Base-by-base conservation (phyloP, 495 filamentous ascomycete species). In the Hypoxylon trugodes region DNA sequence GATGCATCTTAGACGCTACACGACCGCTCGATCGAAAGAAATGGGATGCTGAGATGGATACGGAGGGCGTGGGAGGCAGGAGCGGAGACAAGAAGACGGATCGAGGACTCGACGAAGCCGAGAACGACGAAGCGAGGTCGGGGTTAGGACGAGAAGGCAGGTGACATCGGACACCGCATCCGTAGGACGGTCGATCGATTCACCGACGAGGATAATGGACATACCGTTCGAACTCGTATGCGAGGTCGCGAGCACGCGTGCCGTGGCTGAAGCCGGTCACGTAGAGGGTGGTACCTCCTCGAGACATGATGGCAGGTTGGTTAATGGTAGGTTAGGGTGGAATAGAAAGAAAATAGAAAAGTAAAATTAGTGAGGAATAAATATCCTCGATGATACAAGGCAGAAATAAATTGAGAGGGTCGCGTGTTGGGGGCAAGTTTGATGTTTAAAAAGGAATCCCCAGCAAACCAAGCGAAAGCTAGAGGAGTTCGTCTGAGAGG, bases 211-310 rank as follows among this genome's bases (percentile, higher is more conserved):
- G 59, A 71, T 79, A 68, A 69, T 63, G 37, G 80, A 93, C 90
- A 84, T 96, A 98, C 96, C 94, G 91, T 73, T 73, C 70, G 70
- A 72, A 72, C 68, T 99, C 95, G 90, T 97, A 98, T 82, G 95
- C 95, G 78, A 99, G 92, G 81, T 99, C 95, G 86, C 96, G 92
- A 75, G 95, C 95, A 82, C 95, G 93, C 76, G 95, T 99, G 73
- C 95, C 96, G 77, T 96, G 94, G 82, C 94, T 95, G 79, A 99
- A 99, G 83, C 95, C 95, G 71, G 82, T 83, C 68, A 97, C 95
- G 83, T 98, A 98, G 54, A 98, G 92, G 25, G 95, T 98, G 36
- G 93, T 96, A 51, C 89, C 87, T 71, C 90, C 87, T 66, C 93
- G 91, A 85, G 93, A 97, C 93, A 97, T 97, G 68, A 64, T 81